A percentile compares a stretch with the other conserved stretches of the same genome.
Evolutionary conservation across 345 rosid species (phyloP).

Genomic region (Gossypium mustelinum): DNA sequence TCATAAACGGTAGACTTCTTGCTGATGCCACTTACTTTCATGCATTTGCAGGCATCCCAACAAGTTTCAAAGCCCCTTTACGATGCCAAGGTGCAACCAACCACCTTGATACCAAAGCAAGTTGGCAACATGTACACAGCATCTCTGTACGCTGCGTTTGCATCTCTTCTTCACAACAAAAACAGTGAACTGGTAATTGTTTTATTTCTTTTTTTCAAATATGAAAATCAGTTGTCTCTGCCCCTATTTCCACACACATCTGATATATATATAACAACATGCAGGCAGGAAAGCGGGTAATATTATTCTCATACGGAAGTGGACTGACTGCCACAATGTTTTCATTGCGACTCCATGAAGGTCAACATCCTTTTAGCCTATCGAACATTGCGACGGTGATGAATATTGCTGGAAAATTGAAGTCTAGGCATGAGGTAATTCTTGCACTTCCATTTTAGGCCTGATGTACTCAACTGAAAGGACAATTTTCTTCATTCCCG

Average conservation of each 20-base stretch:
- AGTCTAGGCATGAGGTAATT: slow-evolving; percentile 87
- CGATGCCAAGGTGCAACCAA: slow-evolving; percentile 77
- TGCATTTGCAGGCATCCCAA: slow-evolving; percentile 66
- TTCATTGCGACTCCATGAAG: slow-evolving; percentile 61
- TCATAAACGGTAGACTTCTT: slow-evolving; percentile 14
- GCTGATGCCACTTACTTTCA: slow-evolving; percentile 21
- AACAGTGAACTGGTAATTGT: slow-evolving; percentile 60
- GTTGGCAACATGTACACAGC: slow-evolving; percentile 99
- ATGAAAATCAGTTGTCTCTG: background rate
- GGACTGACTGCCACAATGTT: slow-evolving; percentile 94
- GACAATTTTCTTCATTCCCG: background rate
- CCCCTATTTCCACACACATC: background rate
- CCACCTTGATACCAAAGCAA: slow-evolving; percentile 89
- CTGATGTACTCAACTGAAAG: background rate
- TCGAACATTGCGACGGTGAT: slow-evolving; percentile 71
- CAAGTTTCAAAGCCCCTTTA: slow-evolving; percentile 88
- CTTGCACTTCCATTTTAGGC: background rate
- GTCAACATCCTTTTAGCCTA: slow-evolving; percentile 67
- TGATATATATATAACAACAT: slow-evolving; percentile 9
- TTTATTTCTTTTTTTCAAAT: slow-evolving; percentile 6
- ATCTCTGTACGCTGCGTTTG: slow-evolving; percentile 92
- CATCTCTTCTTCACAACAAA: slow-evolving; percentile 83
- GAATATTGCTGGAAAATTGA: slow-evolving; percentile 67
- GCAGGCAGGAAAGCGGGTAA: slow-evolving; percentile 74
- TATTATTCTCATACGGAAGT: slow-evolving; percentile 96